Evolutionary conservation across 1,139 yeast genomes (phyloP).

Genomic region (Pichia sp.): DNA sequence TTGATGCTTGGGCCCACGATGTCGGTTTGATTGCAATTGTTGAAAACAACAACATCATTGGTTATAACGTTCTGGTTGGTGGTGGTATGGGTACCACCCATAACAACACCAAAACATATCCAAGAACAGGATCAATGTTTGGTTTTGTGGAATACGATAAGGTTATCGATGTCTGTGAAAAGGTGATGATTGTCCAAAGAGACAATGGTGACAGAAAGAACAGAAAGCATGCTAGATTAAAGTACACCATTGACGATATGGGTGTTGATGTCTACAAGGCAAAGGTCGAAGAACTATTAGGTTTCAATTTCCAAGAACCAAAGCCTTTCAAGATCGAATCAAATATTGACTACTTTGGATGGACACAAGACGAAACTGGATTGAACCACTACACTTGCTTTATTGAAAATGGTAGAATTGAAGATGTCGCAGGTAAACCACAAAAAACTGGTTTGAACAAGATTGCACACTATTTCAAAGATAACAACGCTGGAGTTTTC

Average conservation of each 20-base stretch:
- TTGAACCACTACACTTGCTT: conserved; percentile 88
- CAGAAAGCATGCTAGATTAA: conserved; percentile 96
- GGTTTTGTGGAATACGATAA: conserved; percentile 72
- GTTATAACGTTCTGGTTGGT: conserved; percentile 88
- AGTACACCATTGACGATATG: conserved; percentile 92
- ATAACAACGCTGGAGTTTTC: conserved; percentile 66
- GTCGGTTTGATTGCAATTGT: conserved; percentile 89
- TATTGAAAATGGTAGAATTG: conserved; percentile 95
- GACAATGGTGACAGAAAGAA: conserved; percentile 93
- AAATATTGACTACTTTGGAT: conserved; percentile 88
- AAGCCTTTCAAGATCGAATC: conserved; percentile 74
- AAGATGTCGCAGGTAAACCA: conserved; percentile 84
- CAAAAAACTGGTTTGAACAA: conserved; percentile 84
- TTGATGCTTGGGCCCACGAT: conserved; percentile 94
- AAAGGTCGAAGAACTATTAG: conserved; percentile 81
- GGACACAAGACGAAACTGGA: conserved; percentile 88
- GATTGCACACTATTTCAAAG: conserved; percentile 64
- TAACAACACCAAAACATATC: conserved; percentile 93
- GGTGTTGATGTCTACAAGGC: conserved; percentile 76
- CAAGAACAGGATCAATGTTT: conserved; percentile 84
- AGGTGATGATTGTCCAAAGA: conserved; percentile 90
- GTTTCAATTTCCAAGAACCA: conserved; percentile 66
- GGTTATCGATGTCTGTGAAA: conserved; percentile 77
- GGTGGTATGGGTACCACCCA: conserved; percentile 99
- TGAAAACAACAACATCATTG: conserved; percentile 56